Evolutionary conservation across 2,329 filamentous ascomycete genomes (phyloP).

Genomic region (Cryphonectria radicalis): DNA sequence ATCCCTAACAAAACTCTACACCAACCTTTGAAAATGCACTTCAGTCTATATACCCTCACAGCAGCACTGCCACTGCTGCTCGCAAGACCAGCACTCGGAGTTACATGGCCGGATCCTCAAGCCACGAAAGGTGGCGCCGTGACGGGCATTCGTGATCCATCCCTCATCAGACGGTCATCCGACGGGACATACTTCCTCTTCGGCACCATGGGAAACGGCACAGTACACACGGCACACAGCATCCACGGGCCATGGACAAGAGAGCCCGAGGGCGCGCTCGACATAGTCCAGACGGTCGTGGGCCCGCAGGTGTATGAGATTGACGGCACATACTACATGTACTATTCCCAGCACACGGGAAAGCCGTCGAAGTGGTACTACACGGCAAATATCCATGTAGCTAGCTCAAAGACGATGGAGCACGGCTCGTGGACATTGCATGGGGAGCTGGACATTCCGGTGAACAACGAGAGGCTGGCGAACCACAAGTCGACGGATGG

Average conservation of each 20-base stretch:
- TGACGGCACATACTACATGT: conserved; percentile 17
- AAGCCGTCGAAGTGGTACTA: neutral
- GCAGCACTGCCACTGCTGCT: neutral
- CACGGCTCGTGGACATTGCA: conserved; percentile 55
- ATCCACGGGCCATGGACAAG: conserved; percentile 16
- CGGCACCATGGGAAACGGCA: conserved; percentile 22
- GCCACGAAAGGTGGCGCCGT: neutral
- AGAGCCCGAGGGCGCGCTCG: conserved; percentile 7
- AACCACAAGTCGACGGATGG: neutral
- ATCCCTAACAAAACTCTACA: neutral
- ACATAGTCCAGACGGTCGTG: conserved; percentile 4
- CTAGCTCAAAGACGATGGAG: conserved; percentile 38
- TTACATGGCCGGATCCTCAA: conserved; percentile 13
- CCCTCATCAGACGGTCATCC: conserved; percentile 7
- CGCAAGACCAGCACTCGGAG: neutral
- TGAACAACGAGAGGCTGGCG: conserved; percentile 14
- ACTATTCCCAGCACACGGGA: conserved; percentile 16
- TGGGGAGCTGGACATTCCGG: conserved; percentile 37
- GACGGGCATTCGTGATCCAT: conserved; percentile 12
- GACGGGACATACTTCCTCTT: conserved; percentile 21
- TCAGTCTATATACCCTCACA: neutral
- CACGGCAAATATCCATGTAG: conserved; percentile 53
- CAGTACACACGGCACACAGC: conserved; percentile 12
- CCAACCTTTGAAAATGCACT: neutral
- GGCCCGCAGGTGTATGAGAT: conserved; percentile 19